Evolutionary conservation across 2,329 filamentous ascomycete genomes (phyloP).

Genomic region (Hymenoscyphus repandus): DNA sequence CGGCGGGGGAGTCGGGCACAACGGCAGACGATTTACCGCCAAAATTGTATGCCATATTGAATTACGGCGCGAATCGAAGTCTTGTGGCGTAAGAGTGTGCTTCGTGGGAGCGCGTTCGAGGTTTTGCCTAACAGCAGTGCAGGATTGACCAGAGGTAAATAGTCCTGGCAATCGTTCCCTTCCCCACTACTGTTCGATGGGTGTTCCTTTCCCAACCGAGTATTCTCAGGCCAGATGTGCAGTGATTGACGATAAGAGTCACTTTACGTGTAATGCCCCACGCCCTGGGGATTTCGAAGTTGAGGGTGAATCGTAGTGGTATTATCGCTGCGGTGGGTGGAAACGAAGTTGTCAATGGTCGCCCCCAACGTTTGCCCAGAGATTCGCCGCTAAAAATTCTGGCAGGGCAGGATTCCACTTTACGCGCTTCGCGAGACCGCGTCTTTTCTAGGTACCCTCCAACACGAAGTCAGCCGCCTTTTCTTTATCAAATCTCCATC

Average conservation of each 20-base stretch:
- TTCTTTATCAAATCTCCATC: not conserved
- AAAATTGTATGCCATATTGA: constrained; percentile 20
- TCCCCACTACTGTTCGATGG: not conserved
- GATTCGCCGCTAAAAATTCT: not conserved
- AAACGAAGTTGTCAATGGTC: no score
- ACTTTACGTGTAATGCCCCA: no score
- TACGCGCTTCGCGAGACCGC: constrained; percentile 2
- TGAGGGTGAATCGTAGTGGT: not conserved
- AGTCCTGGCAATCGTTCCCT: not conserved
- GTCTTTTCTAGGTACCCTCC: not conserved
- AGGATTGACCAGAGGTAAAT: not conserved
- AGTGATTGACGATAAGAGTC: no score
- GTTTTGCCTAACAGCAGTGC: not conserved
- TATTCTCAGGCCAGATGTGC: no score
- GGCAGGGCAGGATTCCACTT: not conserved
- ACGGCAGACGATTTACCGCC: constrained; percentile 4
- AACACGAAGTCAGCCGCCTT: constrained; percentile 14
- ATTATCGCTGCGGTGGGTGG: no score
- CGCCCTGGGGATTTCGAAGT: not conserved
- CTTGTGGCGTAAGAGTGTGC: no score
- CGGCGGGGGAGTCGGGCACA: constrained; percentile 23
- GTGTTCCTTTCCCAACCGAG: no score
- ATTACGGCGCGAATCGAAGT: no score
- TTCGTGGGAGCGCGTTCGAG: no score
- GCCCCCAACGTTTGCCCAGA: not conserved